Conservation (phyloP, 306 rosid genomes). For the Rubus idaeus region DNA sequence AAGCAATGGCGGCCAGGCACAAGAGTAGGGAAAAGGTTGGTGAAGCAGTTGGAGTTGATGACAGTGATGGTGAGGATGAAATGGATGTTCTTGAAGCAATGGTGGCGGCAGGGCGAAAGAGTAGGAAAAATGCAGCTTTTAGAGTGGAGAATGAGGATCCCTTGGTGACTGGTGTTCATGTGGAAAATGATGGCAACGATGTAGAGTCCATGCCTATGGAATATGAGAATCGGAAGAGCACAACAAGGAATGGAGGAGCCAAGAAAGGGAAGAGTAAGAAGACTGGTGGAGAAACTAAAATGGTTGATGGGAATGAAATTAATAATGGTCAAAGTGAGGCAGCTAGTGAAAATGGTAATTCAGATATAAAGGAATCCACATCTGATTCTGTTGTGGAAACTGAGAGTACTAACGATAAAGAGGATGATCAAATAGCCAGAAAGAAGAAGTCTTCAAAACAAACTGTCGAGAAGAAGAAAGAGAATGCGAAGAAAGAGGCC, state of each 20-base stretch:
- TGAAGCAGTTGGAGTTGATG: conserved; percentile 22
- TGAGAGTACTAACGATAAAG: conserved; percentile 33
- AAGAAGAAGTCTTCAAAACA: conserved; percentile 47
- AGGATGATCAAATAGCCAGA: conserved; percentile 34
- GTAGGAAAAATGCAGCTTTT: conserved; percentile 40
- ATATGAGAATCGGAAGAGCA: conserved; percentile 45
- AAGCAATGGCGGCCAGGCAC: background rate
- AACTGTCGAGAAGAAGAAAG: conserved; percentile 47
- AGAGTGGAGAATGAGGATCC: conserved; percentile 29
- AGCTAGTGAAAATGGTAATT: conserved; percentile 30
- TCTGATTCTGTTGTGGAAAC: conserved; percentile 28
- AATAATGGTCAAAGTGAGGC: conserved; percentile 24
- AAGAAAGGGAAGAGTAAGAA: conserved; percentile 60
- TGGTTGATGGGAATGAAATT: conserved; percentile 22
- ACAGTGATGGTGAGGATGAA: conserved; percentile 40
- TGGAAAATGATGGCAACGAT: conserved; percentile 45
- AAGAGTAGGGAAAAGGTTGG: conserved; percentile 16
- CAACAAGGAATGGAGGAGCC: conserved; percentile 34
- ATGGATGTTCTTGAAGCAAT: conserved; percentile 60
- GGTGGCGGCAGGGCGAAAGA: conserved; percentile 58
- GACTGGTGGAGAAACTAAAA: conserved; percentile 38
- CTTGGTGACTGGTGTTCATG: conserved; percentile 21
- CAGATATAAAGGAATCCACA: conserved; percentile 41
- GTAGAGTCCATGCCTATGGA: conserved; percentile 37
- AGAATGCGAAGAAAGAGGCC: conserved; percentile 42